Evolutionary conservation across 202 grass and related monocot species (phyloP).

Genomic region (Hordeum pubiflorum): DNA sequence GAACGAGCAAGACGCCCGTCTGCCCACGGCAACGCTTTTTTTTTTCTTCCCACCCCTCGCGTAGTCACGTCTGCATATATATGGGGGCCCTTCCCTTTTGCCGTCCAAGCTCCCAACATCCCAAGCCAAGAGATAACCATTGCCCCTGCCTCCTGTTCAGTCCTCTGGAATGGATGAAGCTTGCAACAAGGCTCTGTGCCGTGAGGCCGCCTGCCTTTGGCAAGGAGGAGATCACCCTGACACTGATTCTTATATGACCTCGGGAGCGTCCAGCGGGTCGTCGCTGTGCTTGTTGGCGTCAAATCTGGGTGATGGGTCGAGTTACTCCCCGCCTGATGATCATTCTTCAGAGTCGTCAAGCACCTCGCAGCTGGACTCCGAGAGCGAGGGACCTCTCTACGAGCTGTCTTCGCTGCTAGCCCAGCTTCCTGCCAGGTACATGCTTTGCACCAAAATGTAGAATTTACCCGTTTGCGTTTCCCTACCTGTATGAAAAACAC

Average conservation of each 20-base stretch:
- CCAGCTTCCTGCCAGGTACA: slow-evolving; percentile 61
- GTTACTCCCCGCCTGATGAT: background rate
- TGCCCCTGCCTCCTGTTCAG: background rate
- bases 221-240: background rate
- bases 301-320: background rate
- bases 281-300: slow-evolving; percentile 10
- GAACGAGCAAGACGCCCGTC: background rate
- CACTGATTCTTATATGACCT: slow-evolving; percentile 1
- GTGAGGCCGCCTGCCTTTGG: background rate
- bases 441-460: background rate
- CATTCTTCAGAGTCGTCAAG: background rate
- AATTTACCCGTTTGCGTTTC: background rate
- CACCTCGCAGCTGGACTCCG: slow-evolving; percentile 31
- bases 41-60: background rate
- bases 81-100: slow-evolving; percentile 6
- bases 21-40: background rate
- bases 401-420: slow-evolving; percentile 46
- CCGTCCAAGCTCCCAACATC: slow-evolving; percentile 5
- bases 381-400: slow-evolving; percentile 30
- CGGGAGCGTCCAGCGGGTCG: background rate
- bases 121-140: slow-evolving; percentile 1
- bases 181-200: background rate
- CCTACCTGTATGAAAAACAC: background rate
- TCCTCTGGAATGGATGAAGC: slow-evolving; percentile 23
- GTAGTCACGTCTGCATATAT: slow-evolving; percentile 27